These are phyloP conservation scores for Rubia balearica DNA, from an alignment of 305 asterid species.

Conservation along the genomic window DNA sequence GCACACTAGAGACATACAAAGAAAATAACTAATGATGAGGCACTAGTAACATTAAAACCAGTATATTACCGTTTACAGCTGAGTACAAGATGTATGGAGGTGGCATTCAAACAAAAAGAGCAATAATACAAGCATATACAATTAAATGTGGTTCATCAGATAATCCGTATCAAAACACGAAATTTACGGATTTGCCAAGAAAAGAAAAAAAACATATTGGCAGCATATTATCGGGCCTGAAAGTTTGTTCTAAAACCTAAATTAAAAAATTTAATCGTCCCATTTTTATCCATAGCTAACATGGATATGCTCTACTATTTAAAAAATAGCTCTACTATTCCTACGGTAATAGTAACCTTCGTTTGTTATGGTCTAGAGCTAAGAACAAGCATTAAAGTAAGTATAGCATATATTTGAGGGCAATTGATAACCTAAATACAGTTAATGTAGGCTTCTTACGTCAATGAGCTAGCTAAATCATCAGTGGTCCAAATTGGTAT, in stretches of 20 bases:
- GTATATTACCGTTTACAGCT: background rate
- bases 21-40: background rate
- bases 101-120: background rate
- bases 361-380: background rate
- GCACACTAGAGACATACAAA: background rate
- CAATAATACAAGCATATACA: background rate
- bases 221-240: too few species aligned
- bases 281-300: background rate
- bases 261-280: background rate
- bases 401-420: background rate
- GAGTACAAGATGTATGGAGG: background rate
- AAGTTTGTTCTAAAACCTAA: background rate
- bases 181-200: background rate
- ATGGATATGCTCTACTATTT: background rate
- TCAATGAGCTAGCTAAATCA: background rate
- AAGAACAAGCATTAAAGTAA: background rate
- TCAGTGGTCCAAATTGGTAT: background rate
- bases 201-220: background rate
- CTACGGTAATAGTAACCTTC: background rate
- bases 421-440: background rate
- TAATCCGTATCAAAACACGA: background rate
- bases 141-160: background rate
- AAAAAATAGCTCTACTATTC: background rate
- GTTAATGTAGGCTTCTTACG: background rate
- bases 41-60: background rate